Evolutionary conservation across 352 stramenopile species (phyloP), one percentile per base, ranked within the genome.

Genomic region (Phytophthora quininea): DNA sequence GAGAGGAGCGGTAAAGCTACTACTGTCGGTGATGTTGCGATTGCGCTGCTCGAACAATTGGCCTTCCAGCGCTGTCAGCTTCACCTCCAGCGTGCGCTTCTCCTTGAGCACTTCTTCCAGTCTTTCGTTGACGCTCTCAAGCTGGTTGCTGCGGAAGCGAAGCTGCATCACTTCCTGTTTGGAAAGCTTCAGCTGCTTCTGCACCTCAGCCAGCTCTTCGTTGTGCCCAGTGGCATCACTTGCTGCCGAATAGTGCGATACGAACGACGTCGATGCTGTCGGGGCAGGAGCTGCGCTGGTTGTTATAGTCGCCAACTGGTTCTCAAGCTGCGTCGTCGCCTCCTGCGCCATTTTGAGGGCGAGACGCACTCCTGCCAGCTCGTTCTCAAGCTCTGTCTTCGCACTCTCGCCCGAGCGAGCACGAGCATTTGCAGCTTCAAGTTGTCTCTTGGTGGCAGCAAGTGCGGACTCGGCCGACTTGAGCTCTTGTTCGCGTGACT

Each of bases 101-200:
- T 92, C 86, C 62, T 92, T 92, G 19, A 91, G 60, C n/a, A 80
- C 72, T 0, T 89, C 79, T 51, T 94, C 86, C 1, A 91, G 69
- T 42, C 82, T 78, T 42, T 92, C 80, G 46, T 90, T 64, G 3
- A 91, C 74, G 43, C 77, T 88, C 42, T 91, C 86, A 11, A 91
- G 71, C 60, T 91, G 84, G 54, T 94, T 94, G 42, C 84, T 92
- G 33, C 86, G 86, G 72, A 91, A 94, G 0, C 84, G 86, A 19
- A 94, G 79, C 71, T 92, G 82, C 86, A 94, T 94, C 11, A 90
- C 84, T 52, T 94, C 86, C 47, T 94, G 86, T 33, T 88, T 85
- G 5, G 86, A 80, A 14, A 91, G 54, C 58, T 94, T 94, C 3
- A 94, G 66, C 62, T 92, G 82, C 73, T 94, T 94, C 14, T 71